Evolutionary conservation across 352 stramenopile genomes (phyloP).

Genomic region (Pythium vanterpoolii): DNA sequence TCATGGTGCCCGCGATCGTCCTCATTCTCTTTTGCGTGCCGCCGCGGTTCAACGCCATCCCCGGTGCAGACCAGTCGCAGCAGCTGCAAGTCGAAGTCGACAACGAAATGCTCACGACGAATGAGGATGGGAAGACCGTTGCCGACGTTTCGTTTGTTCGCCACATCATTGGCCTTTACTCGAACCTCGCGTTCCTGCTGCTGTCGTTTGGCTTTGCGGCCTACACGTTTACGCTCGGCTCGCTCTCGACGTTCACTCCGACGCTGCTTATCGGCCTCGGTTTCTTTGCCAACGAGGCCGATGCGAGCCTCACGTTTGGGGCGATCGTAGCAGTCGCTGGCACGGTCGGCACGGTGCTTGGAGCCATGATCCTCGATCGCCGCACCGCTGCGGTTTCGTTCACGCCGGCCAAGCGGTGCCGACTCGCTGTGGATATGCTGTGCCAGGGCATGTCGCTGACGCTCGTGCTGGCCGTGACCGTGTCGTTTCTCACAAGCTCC

Average conservation of each 20-base stretch:
- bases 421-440: constrained; percentile 43
- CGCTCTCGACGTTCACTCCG: constrained; percentile 81
- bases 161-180: neutral
- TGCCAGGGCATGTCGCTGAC: constrained; percentile 42
- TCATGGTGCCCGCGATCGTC: constrained; percentile 57
- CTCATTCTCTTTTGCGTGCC: constrained; percentile 64
- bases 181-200: constrained; percentile 52
- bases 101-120: too few relatives aligned
- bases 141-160: constrained; percentile 24
- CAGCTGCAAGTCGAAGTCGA: too few relatives aligned
- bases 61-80: neutral
- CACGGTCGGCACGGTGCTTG: constrained; percentile 84
- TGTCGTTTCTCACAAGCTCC: constrained; percentile 46
- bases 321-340: constrained; percentile 68
- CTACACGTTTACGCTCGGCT: constrained; percentile 84
- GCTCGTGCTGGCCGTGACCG: constrained; percentile 44
- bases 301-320: constrained; percentile 87
- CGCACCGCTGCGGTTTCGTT: constrained; percentile 74
- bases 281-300: constrained; percentile 75
- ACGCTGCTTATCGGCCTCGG: constrained; percentile 87
- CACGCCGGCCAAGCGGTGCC: constrained; percentile 39
- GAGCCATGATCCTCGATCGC: constrained; percentile 70
- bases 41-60: constrained; percentile 44
- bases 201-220: constrained; percentile 78
- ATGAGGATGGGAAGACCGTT: too few relatives aligned